Conservation (phyloP, 225 moss, liverwort and hornwort species). For the Marchantia polymorpha region DNA sequence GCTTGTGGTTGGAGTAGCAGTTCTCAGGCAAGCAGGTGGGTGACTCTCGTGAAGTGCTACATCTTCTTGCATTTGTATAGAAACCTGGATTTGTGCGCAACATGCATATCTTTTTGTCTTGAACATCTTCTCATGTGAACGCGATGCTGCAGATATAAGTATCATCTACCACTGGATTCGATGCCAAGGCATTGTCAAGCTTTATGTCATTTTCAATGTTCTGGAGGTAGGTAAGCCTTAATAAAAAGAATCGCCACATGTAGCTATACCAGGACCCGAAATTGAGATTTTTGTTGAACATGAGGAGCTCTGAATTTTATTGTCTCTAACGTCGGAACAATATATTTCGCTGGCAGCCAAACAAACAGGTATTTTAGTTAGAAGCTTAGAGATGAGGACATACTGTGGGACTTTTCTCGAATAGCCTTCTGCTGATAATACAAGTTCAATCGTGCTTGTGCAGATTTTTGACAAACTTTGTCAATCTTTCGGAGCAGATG, state of each 20-base stretch:
- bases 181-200: constrained; percentile 88
- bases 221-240: constrained; percentile 67
- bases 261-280: neutral
- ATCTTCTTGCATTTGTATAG: neutral
- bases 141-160: constrained; percentile 76
- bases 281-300: too few relatives aligned
- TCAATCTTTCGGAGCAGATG: constrained; percentile 95
- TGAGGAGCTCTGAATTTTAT: neutral
- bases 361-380: neutral
- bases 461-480: constrained; percentile 99
- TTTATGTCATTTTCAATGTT: constrained; percentile 96
- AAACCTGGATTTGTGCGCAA: neutral
- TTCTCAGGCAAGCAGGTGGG: constrained; percentile 84
- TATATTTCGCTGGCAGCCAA: too few relatives aligned
- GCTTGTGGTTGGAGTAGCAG: constrained; percentile 74
- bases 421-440: neutral
- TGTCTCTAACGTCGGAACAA: neutral
- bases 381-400: too few relatives aligned
- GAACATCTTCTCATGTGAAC: neutral
- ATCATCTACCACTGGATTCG: constrained; percentile 97
- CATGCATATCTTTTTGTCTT: neutral
- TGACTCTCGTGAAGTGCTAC: neutral
- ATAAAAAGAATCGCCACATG: neutral
- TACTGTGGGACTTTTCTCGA: neutral
- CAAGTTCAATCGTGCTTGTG: constrained; percentile 23